Evolutionary conservation across 2,329 filamentous ascomycete species (phyloP), one percentile per base, ranked within the genome.

Genomic region (Septoria petroselini): DNA sequence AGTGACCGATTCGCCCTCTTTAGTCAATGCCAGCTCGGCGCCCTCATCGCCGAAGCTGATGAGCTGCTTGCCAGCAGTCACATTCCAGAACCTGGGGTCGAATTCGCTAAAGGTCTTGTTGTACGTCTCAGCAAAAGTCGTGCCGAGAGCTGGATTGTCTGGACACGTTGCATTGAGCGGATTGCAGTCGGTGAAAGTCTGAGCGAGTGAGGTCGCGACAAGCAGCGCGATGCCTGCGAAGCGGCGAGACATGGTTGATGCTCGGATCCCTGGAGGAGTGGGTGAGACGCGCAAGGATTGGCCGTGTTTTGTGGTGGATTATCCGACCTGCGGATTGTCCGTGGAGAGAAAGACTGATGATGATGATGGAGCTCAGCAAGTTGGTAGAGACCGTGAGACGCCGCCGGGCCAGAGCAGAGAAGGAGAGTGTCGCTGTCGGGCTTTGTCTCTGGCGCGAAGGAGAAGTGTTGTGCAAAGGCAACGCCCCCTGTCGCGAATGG

Each of bases 131-230:
- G 72, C 73, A 68, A 83, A 76, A 15, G 76, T 71, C 4, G 72
- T 75, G 49, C 85, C 84, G 18, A 95, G 76, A 3, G 88, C 90
- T 1, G 83, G 76, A 68, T 93, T 79, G 41, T 81, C 68, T 1
- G 86, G 82, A 66, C 90, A 95, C 27, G 60, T 64, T 33, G 76
- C 80, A 58, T 90, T 79, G 65, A 86, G 76, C 4, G 91, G 91
- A 64, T 95, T 84, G 74, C 91, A 97, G 30, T 76, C 67, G 4
- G 87, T 89, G 48, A 70, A 81, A 19, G 90, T 89, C 70, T 96
- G 91, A 42, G 86, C 90, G 38, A 76, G 59, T 45, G 50, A 54
- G 30, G 40, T 41, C 19, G 51, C 44, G 17, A 58, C 58, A 34
- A 65, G 52, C 27, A 65, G 46, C 23, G 60, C 60, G 50, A 59